These are phyloP conservation scores for Tricholoma sp. DNA, from an alignment of 768 basidiomycete genomes.

Conservation along the genomic window DNA sequence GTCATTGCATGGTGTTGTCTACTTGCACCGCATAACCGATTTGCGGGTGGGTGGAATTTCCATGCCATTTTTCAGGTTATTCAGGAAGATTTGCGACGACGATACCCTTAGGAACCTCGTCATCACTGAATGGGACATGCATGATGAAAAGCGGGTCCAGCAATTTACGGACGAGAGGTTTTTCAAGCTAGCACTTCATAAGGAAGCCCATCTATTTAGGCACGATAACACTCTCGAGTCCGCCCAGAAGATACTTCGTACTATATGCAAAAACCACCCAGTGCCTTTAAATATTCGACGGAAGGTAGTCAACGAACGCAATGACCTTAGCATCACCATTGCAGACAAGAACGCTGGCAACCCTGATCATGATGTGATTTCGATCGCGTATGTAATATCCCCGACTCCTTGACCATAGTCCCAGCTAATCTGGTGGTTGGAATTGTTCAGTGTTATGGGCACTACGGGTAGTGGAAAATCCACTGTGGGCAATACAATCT, in stretches of 20 bases:
- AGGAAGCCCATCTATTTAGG: constrained; percentile 5
- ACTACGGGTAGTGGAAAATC: too few species aligned
- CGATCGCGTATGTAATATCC: too few species aligned
- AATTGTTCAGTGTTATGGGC: too few species aligned
- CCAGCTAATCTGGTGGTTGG: too few species aligned
- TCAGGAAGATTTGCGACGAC: constrained; percentile 29
- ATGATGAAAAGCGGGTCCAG: constrained; percentile 13
- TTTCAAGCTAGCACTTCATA: constrained; percentile 9
- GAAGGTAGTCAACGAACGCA: constrained; percentile 77
- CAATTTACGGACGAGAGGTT: constrained; percentile 17
- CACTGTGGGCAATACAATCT: too few species aligned
- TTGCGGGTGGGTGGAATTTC: constrained; percentile 17
- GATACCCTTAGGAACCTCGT: constrained; percentile 21
- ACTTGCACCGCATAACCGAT: constrained; percentile 35
- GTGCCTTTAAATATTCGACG: neutral
- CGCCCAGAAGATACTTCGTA: constrained; percentile 13
- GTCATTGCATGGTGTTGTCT: constrained; percentile 32
- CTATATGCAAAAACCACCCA: constrained; percentile 1
- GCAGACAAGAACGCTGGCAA: neutral
- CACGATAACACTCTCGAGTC: constrained; percentile 10
- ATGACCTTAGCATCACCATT: constrained; percentile 83
- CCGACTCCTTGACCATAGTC: too few species aligned
- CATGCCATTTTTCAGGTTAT: constrained; percentile 21
- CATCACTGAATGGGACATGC: constrained; percentile 30
- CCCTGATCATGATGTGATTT: too few species aligned